Evolutionary conservation across 208 protist genomes (phyloP), one percentile per base, ranked within the genome.

Genomic region (Leishmania turanica): DNA sequence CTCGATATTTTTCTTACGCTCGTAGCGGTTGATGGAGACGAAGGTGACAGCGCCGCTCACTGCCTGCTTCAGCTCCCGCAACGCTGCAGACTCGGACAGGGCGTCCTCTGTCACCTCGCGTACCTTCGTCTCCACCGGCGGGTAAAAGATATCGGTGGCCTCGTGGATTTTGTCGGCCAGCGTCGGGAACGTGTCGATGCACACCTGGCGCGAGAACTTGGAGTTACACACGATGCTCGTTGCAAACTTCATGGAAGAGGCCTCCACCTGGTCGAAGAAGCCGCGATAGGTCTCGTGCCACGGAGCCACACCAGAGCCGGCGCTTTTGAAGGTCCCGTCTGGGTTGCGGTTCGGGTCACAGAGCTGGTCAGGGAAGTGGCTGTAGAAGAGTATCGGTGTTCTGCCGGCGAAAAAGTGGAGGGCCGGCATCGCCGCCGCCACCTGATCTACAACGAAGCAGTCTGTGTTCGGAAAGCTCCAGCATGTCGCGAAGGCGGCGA

Each of bases 11-110:
- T 99, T 99, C 86, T 99, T 99, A 9, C 93, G 84, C 88, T 99
- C 99, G 88, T 99, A 99, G 42, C 99, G 91, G 84, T 99, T 99
- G 62, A 99, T 98, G 31, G 98, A 99, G 15, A 99, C 86, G 45
- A 99, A 91, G 9, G 94, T 84, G 68, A 82, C 87, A 66, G 77
- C 70, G 45, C 64, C 21, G 24, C 45, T 69, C 66, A 91, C 75
- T 2, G 80, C 68, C 37, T 80, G 31, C 21, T 72, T 70, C n/a
- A 87, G 64, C 64, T 81, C 73, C 2, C 51, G 79, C 82, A 81
- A 78, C 27, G 75, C 21, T 6, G 8, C 58, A 11, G 76, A 80
- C 77, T 69, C 65, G 27, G 60, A 79, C 24, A 83, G 37, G 3
- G 56, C 42, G 21, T 68, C 58, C 3, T 53, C 71, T 51, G 76